Evolutionary conservation across 768 basidiomycete species (phyloP), one percentile per base, ranked within the genome.

Genomic region (Mycena belliarum): DNA sequence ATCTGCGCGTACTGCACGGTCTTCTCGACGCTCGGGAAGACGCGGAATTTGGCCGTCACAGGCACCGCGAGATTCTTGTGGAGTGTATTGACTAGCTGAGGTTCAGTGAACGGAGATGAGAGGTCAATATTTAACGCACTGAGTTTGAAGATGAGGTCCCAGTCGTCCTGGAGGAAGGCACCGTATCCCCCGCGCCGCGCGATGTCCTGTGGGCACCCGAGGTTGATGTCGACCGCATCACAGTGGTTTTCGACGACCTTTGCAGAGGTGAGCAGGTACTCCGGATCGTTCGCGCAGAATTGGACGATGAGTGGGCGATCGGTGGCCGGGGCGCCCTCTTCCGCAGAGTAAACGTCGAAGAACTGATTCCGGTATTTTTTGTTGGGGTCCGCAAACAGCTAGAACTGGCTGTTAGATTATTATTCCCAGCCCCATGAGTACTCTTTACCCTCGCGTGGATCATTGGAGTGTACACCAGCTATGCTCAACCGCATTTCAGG

Each of bases 381-480:
- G 24, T 24, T 44, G 24, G 24, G 20, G 4, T 44, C 43, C 25
- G 43, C 43, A 18, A 44, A 44, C 24, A 44, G 43, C 43, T 44
- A 24, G 14, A 43, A 20, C 16, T 38, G 37, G 35, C 14, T 21
- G 18, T 43, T 24, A 43, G 42, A 43, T 21, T 32, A 14, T 32
- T 32, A n/a, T n/a, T n/a, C n/a, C n/a, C n/a, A n/a, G n/a, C n/a
- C n/a, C n/a, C n/a, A n/a, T n/a, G n/a, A n/a, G 20, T 5, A 4
- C 33, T 8, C 20, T 15, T 10, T 59, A 89, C 88, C 76, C 91
- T 94, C 58, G 95, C 93, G 61, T 96, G 93, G 66, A 99, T 97
- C 97, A 99, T 99, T 18, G 97, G 97, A 0, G 95, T 95, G 69
- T 97, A 98, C n/a, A 85, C 82, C 21, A 98, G 81, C 85, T 95